These are phyloP conservation scores for Prunella vulgaris DNA, from an alignment of 257 asterid genomes.

Conservation along the genomic window DNA sequence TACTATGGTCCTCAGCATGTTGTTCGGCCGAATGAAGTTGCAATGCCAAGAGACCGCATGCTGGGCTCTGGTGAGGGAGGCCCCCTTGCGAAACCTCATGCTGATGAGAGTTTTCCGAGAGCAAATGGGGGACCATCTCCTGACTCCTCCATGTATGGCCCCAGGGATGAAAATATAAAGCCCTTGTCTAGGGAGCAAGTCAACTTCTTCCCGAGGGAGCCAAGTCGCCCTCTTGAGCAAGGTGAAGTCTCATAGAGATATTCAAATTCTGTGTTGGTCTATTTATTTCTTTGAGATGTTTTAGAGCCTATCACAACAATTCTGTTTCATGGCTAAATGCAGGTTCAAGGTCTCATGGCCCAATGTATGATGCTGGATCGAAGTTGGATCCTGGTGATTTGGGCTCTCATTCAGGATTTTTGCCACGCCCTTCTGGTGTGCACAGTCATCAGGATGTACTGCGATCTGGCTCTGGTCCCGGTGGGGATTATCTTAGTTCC, in stretches of 20 bases:
- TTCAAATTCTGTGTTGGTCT: neutral
- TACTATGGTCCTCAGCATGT: conserved; percentile 36
- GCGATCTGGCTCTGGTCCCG: conserved; percentile 58
- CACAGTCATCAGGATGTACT: conserved; percentile 30
- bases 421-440: conserved; percentile 43
- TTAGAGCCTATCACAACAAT: neutral
- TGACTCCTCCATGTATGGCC: conserved; percentile 38
- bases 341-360: conserved; percentile 38
- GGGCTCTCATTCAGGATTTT: conserved; percentile 48
- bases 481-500: conserved; percentile 44
- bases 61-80: conserved; percentile 42
- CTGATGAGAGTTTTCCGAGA: conserved; percentile 32
- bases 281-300: neutral
- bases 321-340: conserved; percentile 25
- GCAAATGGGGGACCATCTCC: conserved; percentile 41
- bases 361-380: conserved; percentile 37
- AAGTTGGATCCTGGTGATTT: conserved; percentile 38
- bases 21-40: conserved; percentile 34
- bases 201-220: conserved; percentile 42
- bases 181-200: conserved; percentile 37
- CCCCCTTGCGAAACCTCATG: conserved; percentile 31
- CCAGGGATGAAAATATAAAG: conserved; percentile 51
- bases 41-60: conserved; percentile 35
- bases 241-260: conserved; percentile 33
- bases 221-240: conserved; percentile 44